Conservation (phyloP, 2,329 filamentous ascomycete genomes). For the Venturia oleaginea region DNA sequence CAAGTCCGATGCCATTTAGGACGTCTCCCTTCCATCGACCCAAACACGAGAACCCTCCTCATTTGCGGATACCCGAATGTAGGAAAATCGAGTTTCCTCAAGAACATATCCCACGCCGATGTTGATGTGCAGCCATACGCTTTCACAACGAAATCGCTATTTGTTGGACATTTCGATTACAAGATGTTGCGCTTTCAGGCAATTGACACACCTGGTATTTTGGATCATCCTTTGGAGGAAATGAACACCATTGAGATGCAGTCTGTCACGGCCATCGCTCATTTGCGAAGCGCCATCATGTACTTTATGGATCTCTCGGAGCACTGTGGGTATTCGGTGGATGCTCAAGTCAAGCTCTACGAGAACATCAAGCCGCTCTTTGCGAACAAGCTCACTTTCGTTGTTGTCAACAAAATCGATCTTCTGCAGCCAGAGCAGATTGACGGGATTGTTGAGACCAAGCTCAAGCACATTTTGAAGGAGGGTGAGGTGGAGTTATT, state of each 20-base stretch:
- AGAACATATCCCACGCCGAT: slow-evolving; percentile 85
- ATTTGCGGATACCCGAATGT: slow-evolving; percentile 98
- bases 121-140: slow-evolving; percentile 97
- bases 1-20: slow-evolving; percentile 95
- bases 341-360: slow-evolving; percentile 90
- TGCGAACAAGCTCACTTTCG: slow-evolving; percentile 92
- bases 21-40: slow-evolving; percentile 95
- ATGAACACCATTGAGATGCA: slow-evolving; percentile 99
- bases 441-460: slow-evolving; percentile 64
- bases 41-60: slow-evolving; percentile 88
- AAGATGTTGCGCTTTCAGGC: slow-evolving; percentile 84
- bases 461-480: slow-evolving; percentile 73
- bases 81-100: slow-evolving; percentile 92
- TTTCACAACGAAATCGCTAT: slow-evolving; percentile 95
- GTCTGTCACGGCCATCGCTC: slow-evolving; percentile 93
- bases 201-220: slow-evolving; percentile 96
- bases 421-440: slow-evolving; percentile 80
- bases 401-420: slow-evolving; percentile 98
- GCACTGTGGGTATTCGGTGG: slow-evolving; percentile 90
- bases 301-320: slow-evolving; percentile 98
- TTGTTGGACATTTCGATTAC: slow-evolving; percentile 96
- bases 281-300: slow-evolving; percentile 86
- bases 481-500: slow-evolving; percentile 86
- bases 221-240: slow-evolving; percentile 95
- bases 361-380: slow-evolving; percentile 95